phyloP scores from a whole-genome alignment of 1,284 basidiomycete genomes.

The Salmacisia buchloeana region DNA sequence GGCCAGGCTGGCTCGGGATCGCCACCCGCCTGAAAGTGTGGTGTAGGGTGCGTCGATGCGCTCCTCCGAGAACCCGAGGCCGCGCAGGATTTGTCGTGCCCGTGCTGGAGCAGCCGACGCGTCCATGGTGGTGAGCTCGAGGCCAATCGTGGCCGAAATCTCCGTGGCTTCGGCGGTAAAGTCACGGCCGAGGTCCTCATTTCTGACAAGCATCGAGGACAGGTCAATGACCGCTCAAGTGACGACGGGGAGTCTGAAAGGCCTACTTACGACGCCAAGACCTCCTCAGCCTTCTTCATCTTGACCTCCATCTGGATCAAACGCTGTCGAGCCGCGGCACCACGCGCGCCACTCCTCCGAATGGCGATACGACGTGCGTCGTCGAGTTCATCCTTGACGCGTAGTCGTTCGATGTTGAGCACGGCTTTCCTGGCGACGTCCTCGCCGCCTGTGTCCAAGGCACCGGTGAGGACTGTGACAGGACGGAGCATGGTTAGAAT shows the following conservation, averaged over 20 bases:
- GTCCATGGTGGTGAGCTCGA: constrained; percentile 47
- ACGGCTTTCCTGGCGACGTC: constrained; percentile 34
- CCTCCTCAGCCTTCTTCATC: constrained; percentile 36
- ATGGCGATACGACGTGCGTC: constrained; percentile 59
- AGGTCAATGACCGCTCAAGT: background rate
- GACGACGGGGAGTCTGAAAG: background rate
- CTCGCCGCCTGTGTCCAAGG: constrained; percentile 42
- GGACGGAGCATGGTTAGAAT: background rate
- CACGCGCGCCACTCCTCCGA: constrained; percentile 61
- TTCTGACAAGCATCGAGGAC: background rate
- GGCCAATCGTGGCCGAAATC: constrained; percentile 49
- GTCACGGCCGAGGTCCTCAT: constrained; percentile 19
- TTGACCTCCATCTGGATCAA: constrained; percentile 58
- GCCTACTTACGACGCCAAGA: background rate
- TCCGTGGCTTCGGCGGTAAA: constrained; percentile 43
- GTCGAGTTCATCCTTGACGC: constrained; percentile 53
- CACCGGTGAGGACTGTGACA: constrained; percentile 38
- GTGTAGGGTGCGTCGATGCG: constrained; percentile 57
- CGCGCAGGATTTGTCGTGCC: constrained; percentile 60
- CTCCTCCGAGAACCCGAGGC: constrained; percentile 62
- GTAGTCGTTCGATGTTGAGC: constrained; percentile 29
- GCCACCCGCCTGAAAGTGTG: constrained; percentile 66
- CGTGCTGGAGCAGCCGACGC: constrained; percentile 57
- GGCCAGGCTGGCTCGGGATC: constrained; percentile 59
- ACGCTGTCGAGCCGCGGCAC: constrained; percentile 60